Conservation (phyloP, 352 stramenopile species). For the Phytophthora kernoviae region DNA sequence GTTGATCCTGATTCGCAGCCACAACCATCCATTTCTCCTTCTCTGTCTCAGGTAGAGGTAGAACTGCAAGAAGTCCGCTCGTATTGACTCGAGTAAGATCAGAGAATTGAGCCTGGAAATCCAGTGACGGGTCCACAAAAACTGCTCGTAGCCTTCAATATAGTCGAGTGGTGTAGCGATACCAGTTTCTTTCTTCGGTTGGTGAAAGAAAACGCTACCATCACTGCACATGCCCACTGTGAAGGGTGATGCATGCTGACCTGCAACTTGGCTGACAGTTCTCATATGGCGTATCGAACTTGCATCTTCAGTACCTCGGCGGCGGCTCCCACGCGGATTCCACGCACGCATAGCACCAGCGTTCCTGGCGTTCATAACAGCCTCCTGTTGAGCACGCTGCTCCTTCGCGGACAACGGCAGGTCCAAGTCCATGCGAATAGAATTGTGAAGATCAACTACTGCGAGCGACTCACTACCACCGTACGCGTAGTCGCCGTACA, state of each 20-base stretch:
- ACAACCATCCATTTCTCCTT: constrained; percentile 83
- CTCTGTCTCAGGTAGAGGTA: constrained; percentile 56
- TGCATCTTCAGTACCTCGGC: constrained; percentile 52
- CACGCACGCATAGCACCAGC: constrained; percentile 43
- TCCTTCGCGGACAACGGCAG: constrained; percentile 70
- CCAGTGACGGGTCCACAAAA: constrained; percentile 81
- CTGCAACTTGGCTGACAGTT: constrained; percentile 70
- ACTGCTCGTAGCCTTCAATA: constrained; percentile 82
- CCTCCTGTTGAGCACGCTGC: constrained; percentile 49
- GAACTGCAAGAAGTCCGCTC: constrained; percentile 62
- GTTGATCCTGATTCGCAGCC: constrained; percentile 69
- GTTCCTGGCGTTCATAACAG: constrained; percentile 36
- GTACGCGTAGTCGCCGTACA: constrained; percentile 80
- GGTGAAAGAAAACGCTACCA: constrained; percentile 81
- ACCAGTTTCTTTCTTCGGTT: constrained; percentile 51
- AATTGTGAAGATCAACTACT: constrained; percentile 62
- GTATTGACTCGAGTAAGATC: constrained; percentile 80
- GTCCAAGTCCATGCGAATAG: constrained; percentile 71
- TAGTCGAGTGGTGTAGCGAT: constrained; percentile 73
- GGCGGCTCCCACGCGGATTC: constrained; percentile 43
- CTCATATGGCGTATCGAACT: constrained; percentile 69
- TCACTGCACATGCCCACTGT: constrained; percentile 86
- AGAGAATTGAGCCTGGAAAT: constrained; percentile 78
- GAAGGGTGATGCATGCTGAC: constrained; percentile 61
- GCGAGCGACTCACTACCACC: constrained; percentile 70